A percentile compares a stretch with the other conserved stretches of the same genome.
Conservation (phyloP, 805 yeast species). For the Starmerella bacillaris region DNA sequence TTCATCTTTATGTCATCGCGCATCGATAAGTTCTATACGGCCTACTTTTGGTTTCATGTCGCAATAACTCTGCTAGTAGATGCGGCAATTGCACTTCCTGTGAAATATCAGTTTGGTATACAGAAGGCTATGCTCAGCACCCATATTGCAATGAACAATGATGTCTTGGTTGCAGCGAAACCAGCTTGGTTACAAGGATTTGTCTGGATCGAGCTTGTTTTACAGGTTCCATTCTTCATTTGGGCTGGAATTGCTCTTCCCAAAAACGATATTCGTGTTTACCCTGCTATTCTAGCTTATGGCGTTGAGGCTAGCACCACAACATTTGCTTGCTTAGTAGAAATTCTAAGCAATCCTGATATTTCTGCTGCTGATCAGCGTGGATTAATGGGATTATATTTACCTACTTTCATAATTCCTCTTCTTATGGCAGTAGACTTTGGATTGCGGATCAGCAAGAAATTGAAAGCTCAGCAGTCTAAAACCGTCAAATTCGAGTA, state of each 20-base stretch:
- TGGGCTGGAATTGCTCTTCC: conserved; percentile 25
- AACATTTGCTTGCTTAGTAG: conserved; percentile 45
- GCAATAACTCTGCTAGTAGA: conserved; percentile 65
- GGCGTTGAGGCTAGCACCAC: conserved; percentile 74
- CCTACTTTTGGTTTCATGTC: conserved; percentile 38
- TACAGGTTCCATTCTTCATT: conserved; percentile 66
- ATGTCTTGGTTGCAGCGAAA: conserved; percentile 39
- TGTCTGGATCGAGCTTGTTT: conserved; percentile 50
- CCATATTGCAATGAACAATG: conserved; percentile 52
- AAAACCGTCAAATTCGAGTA: not conserved
- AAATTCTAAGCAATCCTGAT: conserved; percentile 19
- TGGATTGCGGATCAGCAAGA: conserved; percentile 12
- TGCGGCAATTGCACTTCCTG: conserved; percentile 50
- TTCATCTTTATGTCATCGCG: not conserved
- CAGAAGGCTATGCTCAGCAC: conserved; percentile 36
- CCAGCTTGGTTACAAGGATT: conserved; percentile 62
- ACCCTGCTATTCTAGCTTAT: conserved; percentile 38
- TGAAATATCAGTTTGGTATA: conserved; percentile 27
- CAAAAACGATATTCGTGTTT: conserved; percentile 22
- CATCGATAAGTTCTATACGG: conserved; percentile 18
- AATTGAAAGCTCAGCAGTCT: not conserved
- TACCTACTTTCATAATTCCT: conserved; percentile 61
- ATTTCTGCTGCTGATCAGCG: conserved; percentile 25
- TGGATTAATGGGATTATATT: conserved; percentile 36
- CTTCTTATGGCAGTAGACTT: conserved; percentile 34